phyloP scores from a whole-genome alignment of 768 basidiomycete species.

The Pleurotus cornucopiae region DNA sequence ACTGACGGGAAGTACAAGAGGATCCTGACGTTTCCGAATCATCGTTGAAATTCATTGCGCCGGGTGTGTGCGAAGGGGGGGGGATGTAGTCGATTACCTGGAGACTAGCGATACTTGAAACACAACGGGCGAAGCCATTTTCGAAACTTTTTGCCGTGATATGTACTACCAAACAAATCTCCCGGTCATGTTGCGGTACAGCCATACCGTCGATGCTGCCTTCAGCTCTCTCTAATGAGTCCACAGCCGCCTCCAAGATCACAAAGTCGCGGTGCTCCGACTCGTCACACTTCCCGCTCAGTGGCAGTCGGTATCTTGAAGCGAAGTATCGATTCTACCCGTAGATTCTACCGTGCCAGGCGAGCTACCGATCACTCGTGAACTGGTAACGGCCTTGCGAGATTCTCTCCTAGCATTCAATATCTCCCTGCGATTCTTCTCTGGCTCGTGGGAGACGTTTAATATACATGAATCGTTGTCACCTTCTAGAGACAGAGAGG shows the following conservation, averaged over 20 bases:
- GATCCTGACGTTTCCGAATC: slow-evolving; percentile 19
- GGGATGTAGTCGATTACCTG: slow-evolving; percentile 81
- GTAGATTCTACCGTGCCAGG: slow-evolving; percentile 35
- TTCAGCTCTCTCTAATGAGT: too few species aligned
- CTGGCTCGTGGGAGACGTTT: slow-evolving; percentile 75
- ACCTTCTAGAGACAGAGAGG: too few species aligned
- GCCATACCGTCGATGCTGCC: slow-evolving; percentile 50
- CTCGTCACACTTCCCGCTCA: slow-evolving; percentile 73
- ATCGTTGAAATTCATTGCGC: slow-evolving; percentile 64
- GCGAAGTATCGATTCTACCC: slow-evolving; percentile 17
- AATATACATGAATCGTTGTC: slow-evolving; percentile 20
- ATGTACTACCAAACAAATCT: too few species aligned
- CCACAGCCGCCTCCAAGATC: slow-evolving; percentile 91
- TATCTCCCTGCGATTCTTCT: slow-evolving; percentile 69
- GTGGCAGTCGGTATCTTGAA: slow-evolving; percentile 29
- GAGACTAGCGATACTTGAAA: slow-evolving; percentile 21
- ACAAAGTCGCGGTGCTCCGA: slow-evolving; percentile 77
- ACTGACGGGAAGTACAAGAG: slow-evolving; percentile 51
- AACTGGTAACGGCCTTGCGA: slow-evolving; percentile 63
- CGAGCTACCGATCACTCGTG: slow-evolving; percentile 62
- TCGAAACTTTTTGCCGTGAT: slow-evolving; percentile 48
- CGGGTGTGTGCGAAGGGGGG: slow-evolving; percentile 84
- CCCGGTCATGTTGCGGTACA: slow-evolving; percentile 92
- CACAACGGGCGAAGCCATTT: slow-evolving; percentile 44
- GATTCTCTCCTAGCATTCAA: slow-evolving; percentile 47